Percentiles rank a stretch among this genome's conserved stretches.
Evolutionary conservation across 371 early-diverging fungal genomes (phyloP).

Genomic region (Smittium mucronatum): DNA sequence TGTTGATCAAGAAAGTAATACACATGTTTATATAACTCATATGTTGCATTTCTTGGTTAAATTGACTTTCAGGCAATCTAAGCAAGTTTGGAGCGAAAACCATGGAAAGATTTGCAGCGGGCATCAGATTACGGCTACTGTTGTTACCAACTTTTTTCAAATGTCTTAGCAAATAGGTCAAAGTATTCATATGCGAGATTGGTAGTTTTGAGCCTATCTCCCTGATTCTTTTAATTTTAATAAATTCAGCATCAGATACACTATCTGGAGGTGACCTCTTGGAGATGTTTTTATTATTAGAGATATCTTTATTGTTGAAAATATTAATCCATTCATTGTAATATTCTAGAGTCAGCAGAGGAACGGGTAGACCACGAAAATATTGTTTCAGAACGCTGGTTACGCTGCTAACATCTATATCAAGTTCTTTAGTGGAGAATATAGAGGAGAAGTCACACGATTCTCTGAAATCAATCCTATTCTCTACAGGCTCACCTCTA

Average conservation of each 20-base stretch:
- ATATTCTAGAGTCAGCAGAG: slow-evolving; percentile 69
- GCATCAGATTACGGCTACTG: slow-evolving; percentile 66
- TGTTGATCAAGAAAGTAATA: slow-evolving; percentile 49
- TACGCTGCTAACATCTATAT: slow-evolving; percentile 39
- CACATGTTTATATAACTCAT: slow-evolving; percentile 61
- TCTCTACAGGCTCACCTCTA: neutral
- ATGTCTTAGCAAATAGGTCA: slow-evolving; percentile 47
- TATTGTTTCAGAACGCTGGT: slow-evolving; percentile 92
- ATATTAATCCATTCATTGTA: slow-evolving; percentile 63
- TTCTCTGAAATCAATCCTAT: neutral
- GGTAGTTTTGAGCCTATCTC: slow-evolving; percentile 43
- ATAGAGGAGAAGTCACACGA: neutral
- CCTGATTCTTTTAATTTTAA: slow-evolving; percentile 23
- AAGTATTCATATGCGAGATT: slow-evolving; percentile 39
- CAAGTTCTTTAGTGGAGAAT: neutral
- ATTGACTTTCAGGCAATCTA: slow-evolving; percentile 40
- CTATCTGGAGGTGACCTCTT: neutral
- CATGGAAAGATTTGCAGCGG: slow-evolving; percentile 72
- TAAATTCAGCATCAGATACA: slow-evolving; percentile 10
- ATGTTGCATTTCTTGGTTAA: slow-evolving; percentile 56
- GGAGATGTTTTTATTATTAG: too few species aligned
- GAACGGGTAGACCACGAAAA: slow-evolving; percentile 81
- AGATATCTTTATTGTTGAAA: slow-evolving; percentile 17
- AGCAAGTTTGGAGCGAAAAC: slow-evolving; percentile 90
- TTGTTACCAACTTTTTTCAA: slow-evolving; percentile 42